Percentiles rank a stretch among this genome's conserved stretches.
Conservation (phyloP, 1,284 basidiomycete genomes). For the Grifola frondosa region DNA sequence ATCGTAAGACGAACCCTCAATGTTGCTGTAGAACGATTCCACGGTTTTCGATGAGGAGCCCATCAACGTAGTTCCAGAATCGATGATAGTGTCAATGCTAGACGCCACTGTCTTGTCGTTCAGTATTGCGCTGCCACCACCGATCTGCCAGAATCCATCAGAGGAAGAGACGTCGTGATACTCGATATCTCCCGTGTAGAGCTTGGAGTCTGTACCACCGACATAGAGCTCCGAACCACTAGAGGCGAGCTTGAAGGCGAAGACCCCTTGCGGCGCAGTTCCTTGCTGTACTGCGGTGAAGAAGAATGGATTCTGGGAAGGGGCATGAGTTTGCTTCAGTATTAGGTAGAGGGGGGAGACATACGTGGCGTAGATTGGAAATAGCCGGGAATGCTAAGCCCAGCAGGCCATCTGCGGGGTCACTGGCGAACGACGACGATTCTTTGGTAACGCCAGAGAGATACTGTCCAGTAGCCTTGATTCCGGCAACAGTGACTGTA, state of each 20-base stretch:
- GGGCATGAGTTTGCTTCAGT: neutral
- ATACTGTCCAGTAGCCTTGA: conserved; percentile 21
- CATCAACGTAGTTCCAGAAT: conserved; percentile 44
- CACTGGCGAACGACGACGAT: conserved; percentile 13
- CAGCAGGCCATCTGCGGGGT: conserved; percentile 27
- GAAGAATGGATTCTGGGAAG: conserved; percentile 30
- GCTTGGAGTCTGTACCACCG: conserved; percentile 41
- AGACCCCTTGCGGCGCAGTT: conserved; percentile 33
- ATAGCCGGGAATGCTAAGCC: conserved; percentile 29
- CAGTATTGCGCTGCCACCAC: conserved; percentile 14
- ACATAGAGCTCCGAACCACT: conserved; percentile 49
- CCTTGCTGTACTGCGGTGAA: conserved; percentile 31
- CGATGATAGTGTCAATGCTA: conserved; percentile 23
- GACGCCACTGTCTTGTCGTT: conserved; percentile 8
- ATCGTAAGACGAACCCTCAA: conserved; percentile 34
- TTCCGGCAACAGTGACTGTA: conserved; percentile 26
- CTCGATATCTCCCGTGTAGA: conserved; percentile 38
- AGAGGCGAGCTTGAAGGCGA: conserved; percentile 46
- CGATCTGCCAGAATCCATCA: conserved; percentile 24
- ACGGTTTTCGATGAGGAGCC: conserved; percentile 45
- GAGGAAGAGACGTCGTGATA: conserved; percentile 32
- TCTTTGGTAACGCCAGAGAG: conserved; percentile 26
- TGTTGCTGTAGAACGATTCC: conserved; percentile 40
- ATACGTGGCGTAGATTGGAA: conserved; percentile 21
- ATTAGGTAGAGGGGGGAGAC: neutral